These are phyloP conservation scores for Solanum dulcamara DNA, from an alignment of 257 asterid species.

Conservation along the genomic window DNA sequence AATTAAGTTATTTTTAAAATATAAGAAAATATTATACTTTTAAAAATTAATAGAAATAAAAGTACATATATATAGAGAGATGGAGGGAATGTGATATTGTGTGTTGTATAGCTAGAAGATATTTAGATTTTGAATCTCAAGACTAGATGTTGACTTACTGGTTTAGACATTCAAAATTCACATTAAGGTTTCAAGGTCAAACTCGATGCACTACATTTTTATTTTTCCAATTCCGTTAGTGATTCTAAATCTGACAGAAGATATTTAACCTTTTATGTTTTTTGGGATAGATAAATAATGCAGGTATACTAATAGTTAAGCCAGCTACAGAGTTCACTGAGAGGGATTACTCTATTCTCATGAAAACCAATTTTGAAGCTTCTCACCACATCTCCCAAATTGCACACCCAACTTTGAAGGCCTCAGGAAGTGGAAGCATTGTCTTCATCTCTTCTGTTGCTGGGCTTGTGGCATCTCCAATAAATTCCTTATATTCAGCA, in stretches of 20 bases:
- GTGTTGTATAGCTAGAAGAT: too few species aligned
- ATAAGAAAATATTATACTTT: too few species aligned
- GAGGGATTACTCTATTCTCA: background rate
- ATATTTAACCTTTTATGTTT: background rate
- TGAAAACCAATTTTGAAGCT: background rate
- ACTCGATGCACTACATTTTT: too few species aligned
- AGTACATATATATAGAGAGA: background rate
- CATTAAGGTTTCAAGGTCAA: fast-evolving
- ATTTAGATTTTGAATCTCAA: too few species aligned
- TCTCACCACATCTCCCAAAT: background rate
- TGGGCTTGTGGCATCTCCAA: background rate
- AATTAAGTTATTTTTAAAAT: too few species aligned
- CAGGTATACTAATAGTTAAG: background rate
- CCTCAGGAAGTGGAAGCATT: background rate
- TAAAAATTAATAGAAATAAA: too few species aligned
- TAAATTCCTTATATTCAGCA: background rate
- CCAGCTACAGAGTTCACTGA: background rate
- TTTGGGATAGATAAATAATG: background rate
- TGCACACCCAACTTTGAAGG: background rate
- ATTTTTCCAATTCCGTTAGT: fast-evolving
- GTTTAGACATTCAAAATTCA: too few species aligned
- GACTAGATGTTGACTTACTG: too few species aligned
- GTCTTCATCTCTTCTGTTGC: background rate
- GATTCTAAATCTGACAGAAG: background rate
- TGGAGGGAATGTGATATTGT: too few species aligned